These are phyloP conservation scores for Aphanoascus verrucosus DNA, from an alignment of 2,329 filamentous ascomycete species.

Conservation along the genomic window DNA sequence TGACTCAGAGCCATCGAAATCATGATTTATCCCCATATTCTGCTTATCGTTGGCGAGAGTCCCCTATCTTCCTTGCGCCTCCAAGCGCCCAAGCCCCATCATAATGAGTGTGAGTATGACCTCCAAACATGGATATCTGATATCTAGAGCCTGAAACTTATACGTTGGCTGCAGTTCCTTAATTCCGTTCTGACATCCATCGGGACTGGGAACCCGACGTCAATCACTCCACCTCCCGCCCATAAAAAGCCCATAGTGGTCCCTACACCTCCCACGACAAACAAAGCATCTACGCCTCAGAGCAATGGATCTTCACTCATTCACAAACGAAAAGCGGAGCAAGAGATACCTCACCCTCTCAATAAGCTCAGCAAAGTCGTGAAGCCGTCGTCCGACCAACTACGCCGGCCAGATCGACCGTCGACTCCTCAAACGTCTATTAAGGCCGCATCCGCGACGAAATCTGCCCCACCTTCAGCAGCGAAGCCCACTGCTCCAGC, in stretches of 20 bases:
- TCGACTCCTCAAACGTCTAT: constrained; percentile 14
- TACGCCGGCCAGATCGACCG: constrained; percentile 18
- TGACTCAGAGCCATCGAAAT: constrained; percentile 8
- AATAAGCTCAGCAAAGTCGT: constrained; percentile 20
- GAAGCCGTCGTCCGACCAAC: constrained; percentile 17
- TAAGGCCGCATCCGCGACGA: constrained; percentile 14
- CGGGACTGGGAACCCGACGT: constrained; percentile 30
- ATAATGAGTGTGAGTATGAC: constrained; percentile 15
- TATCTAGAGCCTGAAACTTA: not conserved
- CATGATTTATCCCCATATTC: constrained; percentile 13
- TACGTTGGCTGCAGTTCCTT: constrained; percentile 32
- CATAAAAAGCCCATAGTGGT: constrained; percentile 7
- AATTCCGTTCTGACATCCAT: constrained; percentile 44
- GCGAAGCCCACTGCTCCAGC: constrained; percentile 14
- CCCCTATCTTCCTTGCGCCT: constrained; percentile 6
- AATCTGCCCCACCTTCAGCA: constrained; percentile 11
- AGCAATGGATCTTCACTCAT: constrained; percentile 13
- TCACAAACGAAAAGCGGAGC: constrained; percentile 37
- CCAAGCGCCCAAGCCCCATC: not conserved
- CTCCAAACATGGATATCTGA: not conserved
- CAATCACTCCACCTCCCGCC: constrained; percentile 17
- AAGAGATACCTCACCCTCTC: constrained; percentile 24
- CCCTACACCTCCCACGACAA: constrained; percentile 5
- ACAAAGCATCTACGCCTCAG: constrained; percentile 1
- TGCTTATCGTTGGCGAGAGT: constrained; percentile 13